These are phyloP conservation scores for Eimeria necatrix DNA, from an alignment of 169 alveolate species.

Conservation along the genomic window DNA sequence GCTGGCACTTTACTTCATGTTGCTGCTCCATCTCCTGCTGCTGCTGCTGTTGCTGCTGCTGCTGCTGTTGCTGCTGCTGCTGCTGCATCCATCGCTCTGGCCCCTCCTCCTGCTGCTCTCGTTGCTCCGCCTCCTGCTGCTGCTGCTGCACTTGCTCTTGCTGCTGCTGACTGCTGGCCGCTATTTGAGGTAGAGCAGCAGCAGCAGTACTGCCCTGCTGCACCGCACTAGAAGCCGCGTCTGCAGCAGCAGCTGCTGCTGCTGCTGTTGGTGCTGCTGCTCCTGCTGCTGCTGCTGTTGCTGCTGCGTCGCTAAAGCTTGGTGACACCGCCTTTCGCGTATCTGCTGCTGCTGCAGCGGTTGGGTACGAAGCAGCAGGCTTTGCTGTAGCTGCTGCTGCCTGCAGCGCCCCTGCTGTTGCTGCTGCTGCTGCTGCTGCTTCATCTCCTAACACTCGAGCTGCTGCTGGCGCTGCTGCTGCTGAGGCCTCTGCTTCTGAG, in stretches of 20 bases:
- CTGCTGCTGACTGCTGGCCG: no score
- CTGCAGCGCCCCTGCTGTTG: not conserved
- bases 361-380: not conserved
- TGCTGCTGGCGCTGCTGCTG: not conserved
- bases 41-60: not conserved
- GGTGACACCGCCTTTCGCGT: not conserved
- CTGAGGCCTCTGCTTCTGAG: not conserved
- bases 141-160: not conserved
- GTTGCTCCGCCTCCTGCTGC: not conserved
- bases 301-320: not conserved
- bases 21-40: not conserved
- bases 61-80: not conserved
- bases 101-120: not conserved
- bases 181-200: no score
- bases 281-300: not conserved
- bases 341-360: not conserved
- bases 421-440: slow-evolving; percentile 31
- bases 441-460: not conserved
- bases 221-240: no score
- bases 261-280: not conserved
- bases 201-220: no score
- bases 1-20: not conserved
- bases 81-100: not conserved
- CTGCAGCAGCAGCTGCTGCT: not conserved
- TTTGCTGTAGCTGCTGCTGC: not conserved